phyloP scores from a whole-genome alignment of 2,329 filamentous ascomycete genomes.

The Metarhizium album region DNA sequence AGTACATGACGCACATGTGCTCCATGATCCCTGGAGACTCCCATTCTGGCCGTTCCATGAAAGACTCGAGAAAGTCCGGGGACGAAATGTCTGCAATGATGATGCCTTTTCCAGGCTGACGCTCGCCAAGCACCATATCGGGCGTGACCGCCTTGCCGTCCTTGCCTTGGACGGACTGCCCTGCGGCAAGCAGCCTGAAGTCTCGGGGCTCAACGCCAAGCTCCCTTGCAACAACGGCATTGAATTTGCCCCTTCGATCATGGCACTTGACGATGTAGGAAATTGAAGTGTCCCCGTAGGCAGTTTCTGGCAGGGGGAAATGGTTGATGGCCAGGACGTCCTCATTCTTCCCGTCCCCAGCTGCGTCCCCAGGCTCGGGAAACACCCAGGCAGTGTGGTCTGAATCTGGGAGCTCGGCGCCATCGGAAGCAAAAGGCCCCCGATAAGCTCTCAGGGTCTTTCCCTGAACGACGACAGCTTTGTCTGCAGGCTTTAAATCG shows the following conservation, averaged over 20 bases:
- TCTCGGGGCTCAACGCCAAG: conserved; percentile 50
- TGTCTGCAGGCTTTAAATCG: conserved; percentile 19
- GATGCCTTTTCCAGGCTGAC: conserved; percentile 59
- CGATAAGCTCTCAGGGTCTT: conserved; percentile 58
- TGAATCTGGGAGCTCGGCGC: conserved; percentile 9
- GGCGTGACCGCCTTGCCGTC: conserved; percentile 65
- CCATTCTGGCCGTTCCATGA: conserved; percentile 67
- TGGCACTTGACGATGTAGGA: conserved; percentile 80
- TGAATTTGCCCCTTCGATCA: conserved; percentile 70
- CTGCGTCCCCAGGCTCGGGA: conserved; percentile 9
- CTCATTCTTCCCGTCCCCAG: conserved; percentile 6
- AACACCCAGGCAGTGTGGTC: conserved; percentile 20
- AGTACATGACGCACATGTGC: conserved; percentile 60
- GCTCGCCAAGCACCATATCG: conserved; percentile 71
- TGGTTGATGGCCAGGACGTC: conserved; percentile 15
- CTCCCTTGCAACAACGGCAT: conserved; percentile 49
- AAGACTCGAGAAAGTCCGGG: conserved; percentile 54
- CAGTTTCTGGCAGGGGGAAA: conserved; percentile 51
- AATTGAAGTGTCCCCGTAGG: conserved; percentile 55
- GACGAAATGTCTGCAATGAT: conserved; percentile 73
- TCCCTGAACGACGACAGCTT: conserved; percentile 49
- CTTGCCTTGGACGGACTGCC: conserved; percentile 50
- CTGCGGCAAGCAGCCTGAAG: conserved; percentile 50
- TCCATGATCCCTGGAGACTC: conserved; percentile 51
- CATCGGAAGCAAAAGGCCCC: conserved; percentile 38